Evolutionary conservation across 139 green algal species (phyloP).

Genomic region (Astrephomene gubernaculifera): DNA sequence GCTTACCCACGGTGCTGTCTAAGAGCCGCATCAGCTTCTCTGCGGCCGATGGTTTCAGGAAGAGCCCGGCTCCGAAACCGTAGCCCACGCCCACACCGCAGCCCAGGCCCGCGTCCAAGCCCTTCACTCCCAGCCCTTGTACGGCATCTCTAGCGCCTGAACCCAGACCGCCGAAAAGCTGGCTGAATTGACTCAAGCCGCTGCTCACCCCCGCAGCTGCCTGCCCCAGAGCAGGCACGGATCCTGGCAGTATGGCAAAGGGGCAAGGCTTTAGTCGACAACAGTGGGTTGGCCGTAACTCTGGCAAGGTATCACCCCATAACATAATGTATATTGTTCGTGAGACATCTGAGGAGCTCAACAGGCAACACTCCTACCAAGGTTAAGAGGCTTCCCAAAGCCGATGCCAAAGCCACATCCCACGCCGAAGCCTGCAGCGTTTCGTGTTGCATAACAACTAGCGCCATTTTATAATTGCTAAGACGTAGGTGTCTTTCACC

Average conservation of each 20-base stretch:
- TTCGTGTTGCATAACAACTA: neutral
- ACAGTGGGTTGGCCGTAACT: too few relatives aligned
- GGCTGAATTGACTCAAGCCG: conserved; percentile 27
- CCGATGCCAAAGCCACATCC: conserved; percentile 57
- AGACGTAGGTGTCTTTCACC: neutral
- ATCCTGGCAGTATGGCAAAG: too few relatives aligned
- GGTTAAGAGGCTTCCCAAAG: conserved; percentile 28
- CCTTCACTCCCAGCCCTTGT: conserved; percentile 32
- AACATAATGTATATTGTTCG: too few relatives aligned
- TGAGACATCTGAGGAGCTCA: too few relatives aligned
- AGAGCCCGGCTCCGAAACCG: conserved; percentile 47
- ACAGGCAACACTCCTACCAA: conserved; percentile 31
- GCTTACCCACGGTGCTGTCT: conserved; percentile 24
- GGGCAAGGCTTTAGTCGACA: too few relatives aligned
- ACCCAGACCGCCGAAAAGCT: neutral
- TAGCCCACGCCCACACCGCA: conserved; percentile 55
- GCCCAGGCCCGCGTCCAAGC: conserved; percentile 47
- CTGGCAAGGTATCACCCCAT: too few relatives aligned
- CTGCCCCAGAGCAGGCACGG: conserved; percentile 40
- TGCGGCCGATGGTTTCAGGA: conserved; percentile 42
- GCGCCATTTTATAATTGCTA: neutral
- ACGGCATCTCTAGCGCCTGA: neutral
- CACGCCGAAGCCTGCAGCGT: conserved; percentile 45
- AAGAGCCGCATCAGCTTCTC: conserved; percentile 9
- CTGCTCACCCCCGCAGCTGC: conserved; percentile 30